These are phyloP conservation scores for Rusavskia elegans DNA, from an alignment of 495 filamentous ascomycete species.

Conservation along the genomic window DNA sequence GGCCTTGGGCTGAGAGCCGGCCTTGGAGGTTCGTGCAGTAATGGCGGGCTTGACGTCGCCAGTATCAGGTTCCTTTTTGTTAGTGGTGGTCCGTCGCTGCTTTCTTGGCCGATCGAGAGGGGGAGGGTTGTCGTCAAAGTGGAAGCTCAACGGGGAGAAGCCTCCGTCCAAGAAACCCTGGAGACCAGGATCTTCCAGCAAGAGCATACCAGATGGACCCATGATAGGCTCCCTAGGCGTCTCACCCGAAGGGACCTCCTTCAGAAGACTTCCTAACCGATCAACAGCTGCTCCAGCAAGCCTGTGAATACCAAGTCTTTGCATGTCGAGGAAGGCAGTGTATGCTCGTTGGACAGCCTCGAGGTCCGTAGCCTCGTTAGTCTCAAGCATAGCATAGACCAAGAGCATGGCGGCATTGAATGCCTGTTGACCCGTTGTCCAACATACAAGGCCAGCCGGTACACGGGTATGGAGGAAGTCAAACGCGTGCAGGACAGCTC, in stretches of 20 bases:
- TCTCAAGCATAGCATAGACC: constrained; percentile 26
- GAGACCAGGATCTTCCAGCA: constrained; percentile 28
- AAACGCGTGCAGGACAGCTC: constrained; percentile 24
- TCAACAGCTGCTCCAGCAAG: constrained; percentile 25
- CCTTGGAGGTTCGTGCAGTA: neutral
- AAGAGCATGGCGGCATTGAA: constrained; percentile 34
- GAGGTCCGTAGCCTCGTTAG: constrained; percentile 17
- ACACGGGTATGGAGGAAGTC: constrained; percentile 26
- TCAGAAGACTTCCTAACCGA: constrained; percentile 16
- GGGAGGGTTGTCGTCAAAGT: constrained; percentile 13
- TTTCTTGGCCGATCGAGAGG: constrained; percentile 3
- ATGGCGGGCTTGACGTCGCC: neutral
- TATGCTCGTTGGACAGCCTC: constrained; percentile 23
- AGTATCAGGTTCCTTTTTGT: neutral
- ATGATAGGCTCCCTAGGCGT: constrained; percentile 24
- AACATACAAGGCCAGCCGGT: constrained; percentile 27
- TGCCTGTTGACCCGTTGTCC: constrained; percentile 30
- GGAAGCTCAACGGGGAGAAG: constrained; percentile 23
- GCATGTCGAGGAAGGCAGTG: constrained; percentile 25
- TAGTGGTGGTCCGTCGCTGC: constrained; percentile 3
- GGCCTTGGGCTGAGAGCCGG: neutral
- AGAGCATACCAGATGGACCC: constrained; percentile 30
- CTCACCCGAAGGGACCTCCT: constrained; percentile 13
- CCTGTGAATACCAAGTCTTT: constrained; percentile 24
- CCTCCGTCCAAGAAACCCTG: constrained; percentile 18